Evolutionary conservation across 2,329 filamentous ascomycete species (phyloP).

Genomic region (Nigrospora osmanthi): DNA sequence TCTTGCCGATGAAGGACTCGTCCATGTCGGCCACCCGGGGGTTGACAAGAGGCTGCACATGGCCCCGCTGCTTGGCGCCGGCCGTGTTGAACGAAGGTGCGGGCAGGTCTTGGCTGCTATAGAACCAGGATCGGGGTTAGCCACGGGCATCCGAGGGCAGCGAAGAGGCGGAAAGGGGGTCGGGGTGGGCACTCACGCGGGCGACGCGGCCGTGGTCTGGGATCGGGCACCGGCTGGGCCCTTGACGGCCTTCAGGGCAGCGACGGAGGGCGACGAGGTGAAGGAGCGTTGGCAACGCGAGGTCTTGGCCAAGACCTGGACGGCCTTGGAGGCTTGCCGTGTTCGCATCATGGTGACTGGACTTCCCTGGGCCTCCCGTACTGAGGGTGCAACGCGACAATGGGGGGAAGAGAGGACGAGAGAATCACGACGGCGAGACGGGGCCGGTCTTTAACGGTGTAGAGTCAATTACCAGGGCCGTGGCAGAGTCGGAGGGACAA

Average conservation of each 20-base stretch:
- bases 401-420: no score
- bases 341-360: constrained; percentile 37
- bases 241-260: constrained; percentile 26
- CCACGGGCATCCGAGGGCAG: constrained; percentile 12
- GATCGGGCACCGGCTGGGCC: constrained; percentile 32
- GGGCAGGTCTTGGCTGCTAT: constrained; percentile 50
- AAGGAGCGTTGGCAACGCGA: constrained; percentile 29
- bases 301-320: constrained; percentile 31
- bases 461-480: no score
- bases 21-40: constrained; percentile 58
- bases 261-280: constrained; percentile 28
- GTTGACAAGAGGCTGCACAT: constrained; percentile 64
- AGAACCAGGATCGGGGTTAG: constrained; percentile 20
- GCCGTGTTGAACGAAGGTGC: constrained; percentile 52
- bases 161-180: constrained; percentile 4
- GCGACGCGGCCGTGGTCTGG: constrained; percentile 40
- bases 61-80: constrained; percentile 36
- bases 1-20: constrained; percentile 92
- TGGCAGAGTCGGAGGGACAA: no score
- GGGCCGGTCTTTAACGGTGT: no score
- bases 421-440: no score
- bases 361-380: no score
- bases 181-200: constrained; percentile 40
- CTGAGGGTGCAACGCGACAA: no score
- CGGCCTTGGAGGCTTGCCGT: constrained; percentile 37